Conservation (phyloP, 352 stramenopile species). For the Pythium brachiatum region DNA sequence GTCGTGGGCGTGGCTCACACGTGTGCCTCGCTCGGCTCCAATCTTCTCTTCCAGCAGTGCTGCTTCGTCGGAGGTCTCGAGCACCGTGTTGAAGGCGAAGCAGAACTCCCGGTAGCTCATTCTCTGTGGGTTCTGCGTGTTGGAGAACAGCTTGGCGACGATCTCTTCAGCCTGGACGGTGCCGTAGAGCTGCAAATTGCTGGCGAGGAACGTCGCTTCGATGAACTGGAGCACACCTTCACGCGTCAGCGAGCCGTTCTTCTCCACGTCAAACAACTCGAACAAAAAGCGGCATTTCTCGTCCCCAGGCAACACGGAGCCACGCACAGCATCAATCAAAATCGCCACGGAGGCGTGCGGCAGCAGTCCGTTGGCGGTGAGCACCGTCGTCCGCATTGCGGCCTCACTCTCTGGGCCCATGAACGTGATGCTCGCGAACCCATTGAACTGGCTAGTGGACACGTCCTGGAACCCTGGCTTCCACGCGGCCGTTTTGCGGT, state of each 20-base stretch:
- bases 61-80: neutral
- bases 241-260: constrained; percentile 39
- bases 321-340: constrained; percentile 52
- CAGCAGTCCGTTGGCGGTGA: constrained; percentile 5
- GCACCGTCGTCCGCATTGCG: neutral
- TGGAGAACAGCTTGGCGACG: constrained; percentile 49
- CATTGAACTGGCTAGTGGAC: neutral
- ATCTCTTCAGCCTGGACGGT: constrained; percentile 46
- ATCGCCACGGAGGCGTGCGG: constrained; percentile 56
- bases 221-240: constrained; percentile 57
- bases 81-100: constrained; percentile 36
- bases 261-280: constrained; percentile 61
- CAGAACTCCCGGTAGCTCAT: constrained; percentile 63
- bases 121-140: constrained; percentile 29
- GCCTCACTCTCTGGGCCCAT: neutral
- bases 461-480: neutral
- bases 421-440: neutral
- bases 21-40: neutral
- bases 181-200: constrained; percentile 49
- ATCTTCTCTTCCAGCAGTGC: neutral
- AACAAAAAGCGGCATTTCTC: constrained; percentile 63
- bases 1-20: neutral
- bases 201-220: constrained; percentile 46
- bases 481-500: neutral
- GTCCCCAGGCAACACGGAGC: constrained; percentile 41